phyloP scores from a whole-genome alignment of 306 rosid species.

The Sicyos baderoa region DNA sequence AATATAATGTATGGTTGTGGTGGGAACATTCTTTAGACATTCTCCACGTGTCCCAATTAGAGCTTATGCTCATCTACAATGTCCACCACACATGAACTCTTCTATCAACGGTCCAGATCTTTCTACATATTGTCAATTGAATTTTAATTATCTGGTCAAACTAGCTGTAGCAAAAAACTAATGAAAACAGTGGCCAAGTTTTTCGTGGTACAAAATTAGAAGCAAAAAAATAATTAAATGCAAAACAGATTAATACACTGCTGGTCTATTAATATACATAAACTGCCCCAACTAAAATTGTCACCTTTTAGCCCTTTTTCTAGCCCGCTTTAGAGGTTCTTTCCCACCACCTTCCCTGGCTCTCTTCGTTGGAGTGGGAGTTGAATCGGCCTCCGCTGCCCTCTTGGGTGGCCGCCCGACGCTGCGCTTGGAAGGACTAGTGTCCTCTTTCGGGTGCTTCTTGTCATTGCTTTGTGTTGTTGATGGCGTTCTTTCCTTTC shows the following conservation, averaged over 20 bases:
- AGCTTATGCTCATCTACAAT: not conserved
- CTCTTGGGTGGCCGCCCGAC: constrained; percentile 82
- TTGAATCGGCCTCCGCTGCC: constrained; percentile 30
- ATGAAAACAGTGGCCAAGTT: not conserved
- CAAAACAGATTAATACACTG: constrained; percentile 11
- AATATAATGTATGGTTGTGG: not conserved
- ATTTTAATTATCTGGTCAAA: not conserved
- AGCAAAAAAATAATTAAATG: constrained; percentile 10
- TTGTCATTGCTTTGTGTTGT: constrained; percentile 35
- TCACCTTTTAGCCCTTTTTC: constrained; percentile 53
- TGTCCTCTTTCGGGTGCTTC: constrained; percentile 40
- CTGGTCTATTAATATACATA: constrained; percentile 12
- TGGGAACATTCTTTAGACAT: not conserved
- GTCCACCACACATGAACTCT: not conserved
- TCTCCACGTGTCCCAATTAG: not conserved
- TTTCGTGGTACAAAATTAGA: constrained; percentile 15
- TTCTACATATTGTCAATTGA: not conserved
- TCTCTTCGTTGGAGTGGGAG: constrained; percentile 39
- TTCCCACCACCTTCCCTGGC: constrained; percentile 49
- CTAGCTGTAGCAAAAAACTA: not conserved
- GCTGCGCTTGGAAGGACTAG: constrained; percentile 52
- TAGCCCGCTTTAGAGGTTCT: constrained; percentile 35
- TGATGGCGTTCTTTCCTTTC: constrained; percentile 34
- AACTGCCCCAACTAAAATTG: not conserved
- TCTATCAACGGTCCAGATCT: not conserved